Conservation (phyloP, 495 filamentous ascomycete species). For the Penicillium cinerascens region DNA sequence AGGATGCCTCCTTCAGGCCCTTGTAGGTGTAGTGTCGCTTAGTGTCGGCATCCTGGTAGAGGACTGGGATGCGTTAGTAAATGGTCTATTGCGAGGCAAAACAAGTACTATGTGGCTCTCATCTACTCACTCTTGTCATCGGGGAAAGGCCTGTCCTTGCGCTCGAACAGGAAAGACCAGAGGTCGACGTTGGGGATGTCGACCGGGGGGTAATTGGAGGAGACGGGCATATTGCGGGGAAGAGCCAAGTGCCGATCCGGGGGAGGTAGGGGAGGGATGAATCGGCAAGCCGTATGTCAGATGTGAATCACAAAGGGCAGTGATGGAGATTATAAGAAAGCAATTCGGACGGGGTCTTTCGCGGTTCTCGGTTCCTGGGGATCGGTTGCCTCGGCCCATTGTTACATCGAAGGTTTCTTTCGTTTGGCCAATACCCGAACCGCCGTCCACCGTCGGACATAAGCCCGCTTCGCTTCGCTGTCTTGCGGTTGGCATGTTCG, state of each 20-base stretch:
- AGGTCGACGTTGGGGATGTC: constrained; percentile 55
- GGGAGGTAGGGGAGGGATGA: constrained; percentile 1
- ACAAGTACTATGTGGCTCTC: not conserved
- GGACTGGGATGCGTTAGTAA: constrained; percentile 51
- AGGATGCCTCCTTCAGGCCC: constrained; percentile 59
- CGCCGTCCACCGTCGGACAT: not conserved
- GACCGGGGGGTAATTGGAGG: constrained; percentile 35
- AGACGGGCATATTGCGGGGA: constrained; percentile 40
- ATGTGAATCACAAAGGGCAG: not conserved
- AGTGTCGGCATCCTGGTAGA: constrained; percentile 75
- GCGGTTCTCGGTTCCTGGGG: constrained; percentile 12
- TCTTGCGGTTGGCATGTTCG: too few relatives aligned
- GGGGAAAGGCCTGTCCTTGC: constrained; percentile 61
- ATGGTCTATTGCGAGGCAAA: not conserved
- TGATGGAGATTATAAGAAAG: constrained; percentile 2
- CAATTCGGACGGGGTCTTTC: not conserved
- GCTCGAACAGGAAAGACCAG: constrained; percentile 76
- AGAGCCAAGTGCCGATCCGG: constrained; percentile 16
- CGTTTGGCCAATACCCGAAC: constrained; percentile 6
- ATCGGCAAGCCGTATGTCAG: not conserved
- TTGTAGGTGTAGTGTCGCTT: constrained; percentile 70
- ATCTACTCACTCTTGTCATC: constrained; percentile 47
- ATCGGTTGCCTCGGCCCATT: constrained; percentile 18
- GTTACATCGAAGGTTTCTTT: not conserved
- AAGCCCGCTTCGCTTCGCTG: not conserved